phyloP scores from a whole-genome alignment of 192 early-diverging fungal species.

The Phlyctochytrium planicorne region DNA sequence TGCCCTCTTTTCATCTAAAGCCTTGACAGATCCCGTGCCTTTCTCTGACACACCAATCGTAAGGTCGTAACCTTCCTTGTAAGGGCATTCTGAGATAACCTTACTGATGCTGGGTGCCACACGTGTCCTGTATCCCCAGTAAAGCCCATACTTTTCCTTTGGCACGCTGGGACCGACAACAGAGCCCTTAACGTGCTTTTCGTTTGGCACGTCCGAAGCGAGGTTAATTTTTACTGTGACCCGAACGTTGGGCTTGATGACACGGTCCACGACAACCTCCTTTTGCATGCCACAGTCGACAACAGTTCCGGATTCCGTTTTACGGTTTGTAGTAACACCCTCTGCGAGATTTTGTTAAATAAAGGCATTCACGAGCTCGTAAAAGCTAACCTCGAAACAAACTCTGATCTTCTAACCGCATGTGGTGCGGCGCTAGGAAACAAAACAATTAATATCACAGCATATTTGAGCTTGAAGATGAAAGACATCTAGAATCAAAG shows the following conservation, averaged over 20 bases:
- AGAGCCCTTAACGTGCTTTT: constrained; percentile 44
- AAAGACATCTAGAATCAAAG: no score
- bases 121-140: constrained; percentile 71
- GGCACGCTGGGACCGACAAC: constrained; percentile 62
- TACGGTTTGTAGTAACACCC: not conserved
- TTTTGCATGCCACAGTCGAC: constrained; percentile 54
- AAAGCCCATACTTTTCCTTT: constrained; percentile 57
- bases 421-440: constrained; percentile 67
- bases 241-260: constrained; percentile 54
- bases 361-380: not conserved
- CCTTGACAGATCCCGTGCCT: constrained; percentile 14
- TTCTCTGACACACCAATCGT: constrained; percentile 62
- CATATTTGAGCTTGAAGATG: no score
- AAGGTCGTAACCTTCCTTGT: constrained; percentile 64
- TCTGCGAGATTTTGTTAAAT: not conserved
- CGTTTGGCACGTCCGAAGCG: constrained; percentile 2
- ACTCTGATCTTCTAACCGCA: constrained; percentile 57
- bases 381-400: constrained; percentile 46
- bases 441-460: no score
- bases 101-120: constrained; percentile 57
- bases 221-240: constrained; percentile 58
- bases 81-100: constrained; percentile 61
- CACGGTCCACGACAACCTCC: constrained; percentile 49
- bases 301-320: constrained; percentile 31
- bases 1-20: not conserved